Evolutionary conservation across 2,329 filamentous ascomycete species (phyloP).

Genomic region (Escovopsis sp.): DNA sequence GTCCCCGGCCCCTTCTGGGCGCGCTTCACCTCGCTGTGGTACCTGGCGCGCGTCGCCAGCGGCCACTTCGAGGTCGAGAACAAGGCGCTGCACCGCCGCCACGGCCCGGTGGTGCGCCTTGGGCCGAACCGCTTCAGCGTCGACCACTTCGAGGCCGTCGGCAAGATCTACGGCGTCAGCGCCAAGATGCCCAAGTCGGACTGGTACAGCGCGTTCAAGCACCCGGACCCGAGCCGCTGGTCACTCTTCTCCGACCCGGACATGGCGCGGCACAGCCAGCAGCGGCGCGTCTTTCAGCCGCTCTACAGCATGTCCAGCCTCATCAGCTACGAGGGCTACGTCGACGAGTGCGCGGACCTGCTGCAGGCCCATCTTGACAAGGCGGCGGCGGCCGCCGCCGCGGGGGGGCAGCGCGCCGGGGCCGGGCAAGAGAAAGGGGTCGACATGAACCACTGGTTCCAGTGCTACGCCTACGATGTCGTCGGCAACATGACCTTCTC

Average conservation of each 20-base stretch:
- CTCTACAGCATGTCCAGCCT: conserved; percentile 33
- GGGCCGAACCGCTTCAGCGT: conserved; percentile 26
- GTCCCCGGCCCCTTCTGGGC: conserved; percentile 30
- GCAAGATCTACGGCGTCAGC: conserved; percentile 24
- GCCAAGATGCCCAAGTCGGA: conserved; percentile 14
- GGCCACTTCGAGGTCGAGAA: conserved; percentile 25
- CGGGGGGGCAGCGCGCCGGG: conserved; percentile 13
- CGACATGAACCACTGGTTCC: conserved; percentile 27
- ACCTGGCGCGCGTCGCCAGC: conserved; percentile 19
- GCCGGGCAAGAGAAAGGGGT: conserved; percentile 11
- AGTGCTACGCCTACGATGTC: conserved; percentile 34
- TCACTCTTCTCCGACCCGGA: conserved; percentile 19
- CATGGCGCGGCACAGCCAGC: conserved; percentile 16
- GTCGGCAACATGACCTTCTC: conserved; percentile 32
- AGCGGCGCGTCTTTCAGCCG: conserved; percentile 24
- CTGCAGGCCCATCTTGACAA: conserved; percentile 23
- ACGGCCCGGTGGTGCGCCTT: conserved; percentile 25
- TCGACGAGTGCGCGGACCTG: conserved; percentile 29
- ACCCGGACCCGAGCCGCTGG: conserved; percentile 10
- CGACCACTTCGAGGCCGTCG: conserved; percentile 19
- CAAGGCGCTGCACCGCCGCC: conserved; percentile 21
- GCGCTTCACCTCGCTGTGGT: conserved; percentile 28
- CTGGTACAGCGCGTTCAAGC: conserved; percentile 12
- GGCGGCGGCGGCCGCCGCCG: no score
- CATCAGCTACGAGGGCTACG: conserved; percentile 31